Base-by-base conservation (phyloP, 768 basidiomycete genomes). In the Nidularia pulvinata region DNA sequence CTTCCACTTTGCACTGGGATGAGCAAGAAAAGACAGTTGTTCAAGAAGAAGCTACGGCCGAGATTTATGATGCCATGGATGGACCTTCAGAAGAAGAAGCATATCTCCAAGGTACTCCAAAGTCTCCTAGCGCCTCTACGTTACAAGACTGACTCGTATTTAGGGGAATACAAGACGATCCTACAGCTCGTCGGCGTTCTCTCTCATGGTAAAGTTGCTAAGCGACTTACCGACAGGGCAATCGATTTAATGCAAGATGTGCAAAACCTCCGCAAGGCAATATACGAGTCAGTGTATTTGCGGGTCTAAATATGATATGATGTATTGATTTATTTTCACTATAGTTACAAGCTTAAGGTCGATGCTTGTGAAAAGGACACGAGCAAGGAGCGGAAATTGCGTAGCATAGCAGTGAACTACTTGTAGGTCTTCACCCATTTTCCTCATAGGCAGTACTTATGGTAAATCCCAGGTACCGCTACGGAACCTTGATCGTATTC, bases 151-250 rank as follows among this genome's bases (percentile, higher is more conserved):
- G 42, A 35, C 42, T 39, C 2, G 33, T 14, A 10, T 43, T 30
- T 33, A 95, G 95, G 95, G 37, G 95, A 98, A 62, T 99, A 98
- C 77, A 98, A 98, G 76, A 91, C 88, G 3, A 97, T 98, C 57
- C 73, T 99, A 42, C 94, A 95, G 57, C 88, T 99, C 53, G 93
- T 97, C 46, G 89, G 93, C 4, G 89, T 98, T 9, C 80, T 98
- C 33, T 90, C 91, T 6, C 82, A 95, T 61, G 96, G 97, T 16
- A 98, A 98, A 69, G 74, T 86, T 7, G 96, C 97, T 9, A 99
- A 99, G 70, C 83, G 86, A 42, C 68, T 98, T 55, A 88, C 94
- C 0, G 96, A 98, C 67, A 75, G 84, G 22, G 93, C 90, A 1
- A 86, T 97, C 59, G 95, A 98, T 69, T 71, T 87, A 59, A 94